phyloP scores from a whole-genome alignment of 768 basidiomycete genomes.

The Hericium alpestre region DNA sequence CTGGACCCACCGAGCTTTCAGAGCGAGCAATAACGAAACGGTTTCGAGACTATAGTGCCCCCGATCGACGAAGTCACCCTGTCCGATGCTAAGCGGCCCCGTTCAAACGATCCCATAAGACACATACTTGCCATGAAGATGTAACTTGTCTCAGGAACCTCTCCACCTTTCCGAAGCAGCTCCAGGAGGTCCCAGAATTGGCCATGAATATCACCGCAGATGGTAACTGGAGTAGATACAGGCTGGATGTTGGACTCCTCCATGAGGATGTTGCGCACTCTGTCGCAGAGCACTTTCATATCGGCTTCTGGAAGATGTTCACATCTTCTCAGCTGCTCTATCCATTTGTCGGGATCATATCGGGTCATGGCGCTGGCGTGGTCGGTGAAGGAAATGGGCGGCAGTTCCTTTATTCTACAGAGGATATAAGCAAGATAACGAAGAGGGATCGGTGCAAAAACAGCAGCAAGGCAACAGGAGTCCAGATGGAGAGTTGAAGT shows the following conservation, averaged over 20 bases:
- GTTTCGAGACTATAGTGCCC: slow-evolving; percentile 96
- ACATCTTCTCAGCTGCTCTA: slow-evolving; percentile 78
- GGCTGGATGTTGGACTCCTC: slow-evolving; percentile 98
- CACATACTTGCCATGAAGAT: slow-evolving; percentile 86
- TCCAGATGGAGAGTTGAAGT: no score
- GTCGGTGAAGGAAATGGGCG: no score
- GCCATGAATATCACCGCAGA: slow-evolving; percentile 93
- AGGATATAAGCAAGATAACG: no score
- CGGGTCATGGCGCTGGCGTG: slow-evolving; percentile 2
- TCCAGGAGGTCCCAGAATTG: slow-evolving; percentile 97
- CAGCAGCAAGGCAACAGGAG: no score
- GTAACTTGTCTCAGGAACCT: slow-evolving; percentile 81
- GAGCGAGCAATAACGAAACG: slow-evolving; percentile 74
- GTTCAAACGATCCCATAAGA: slow-evolving; percentile 6
- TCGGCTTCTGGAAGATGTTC: slow-evolving; percentile 82
- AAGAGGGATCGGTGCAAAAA: no score
- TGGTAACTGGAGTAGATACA: slow-evolving; percentile 88
- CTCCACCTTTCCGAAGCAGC: slow-evolving; percentile 75
- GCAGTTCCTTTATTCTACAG: no score
- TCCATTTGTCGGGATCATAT: slow-evolving; percentile 68
- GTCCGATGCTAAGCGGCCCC: no score
- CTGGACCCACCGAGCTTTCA: slow-evolving; percentile 69
- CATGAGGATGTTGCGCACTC: slow-evolving; percentile 79
- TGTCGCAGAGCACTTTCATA: slow-evolving; percentile 88
- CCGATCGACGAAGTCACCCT: slow-evolving; percentile 98